Evolutionary conservation across 805 yeast genomes (phyloP).

Genomic region (Barnettozyma populi): DNA sequence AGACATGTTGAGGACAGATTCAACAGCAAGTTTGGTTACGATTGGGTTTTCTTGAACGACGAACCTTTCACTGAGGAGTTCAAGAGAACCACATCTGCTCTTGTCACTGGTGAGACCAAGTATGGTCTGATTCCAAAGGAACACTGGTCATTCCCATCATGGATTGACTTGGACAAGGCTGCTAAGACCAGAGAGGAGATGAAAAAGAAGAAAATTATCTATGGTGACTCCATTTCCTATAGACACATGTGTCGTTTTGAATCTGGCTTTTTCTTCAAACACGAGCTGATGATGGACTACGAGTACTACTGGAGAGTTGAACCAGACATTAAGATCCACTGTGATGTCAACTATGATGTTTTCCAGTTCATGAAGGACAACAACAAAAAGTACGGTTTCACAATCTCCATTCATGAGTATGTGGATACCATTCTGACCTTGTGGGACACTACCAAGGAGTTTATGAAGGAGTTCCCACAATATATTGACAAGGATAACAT

Average conservation of each 20-base stretch:
- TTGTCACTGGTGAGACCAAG: constrained; percentile 54
- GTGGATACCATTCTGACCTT: constrained; percentile 55
- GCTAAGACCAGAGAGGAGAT: constrained; percentile 39
- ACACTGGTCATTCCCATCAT: constrained; percentile 68
- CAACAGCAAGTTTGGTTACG: constrained; percentile 57
- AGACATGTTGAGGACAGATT: constrained; percentile 64
- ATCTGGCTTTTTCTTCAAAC: constrained; percentile 58
- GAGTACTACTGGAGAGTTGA: constrained; percentile 78
- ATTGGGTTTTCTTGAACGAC: constrained; percentile 78
- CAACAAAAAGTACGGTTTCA: constrained; percentile 61
- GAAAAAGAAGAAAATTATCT: constrained; percentile 41
- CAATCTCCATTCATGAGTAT: constrained; percentile 64
- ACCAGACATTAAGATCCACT: constrained; percentile 56
- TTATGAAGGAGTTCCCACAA: constrained; percentile 40
- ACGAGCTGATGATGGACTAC: constrained; percentile 52
- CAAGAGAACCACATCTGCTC: constrained; percentile 38
- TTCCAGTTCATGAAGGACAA: constrained; percentile 56
- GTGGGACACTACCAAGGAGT: constrained; percentile 52
- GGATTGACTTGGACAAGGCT: constrained; percentile 52
- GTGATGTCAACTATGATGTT: constrained; percentile 63
- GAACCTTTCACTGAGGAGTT: constrained; percentile 56
- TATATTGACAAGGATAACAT: constrained; percentile 43
- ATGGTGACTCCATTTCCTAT: constrained; percentile 58
- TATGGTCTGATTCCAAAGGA: constrained; percentile 58
- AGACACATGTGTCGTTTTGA: constrained; percentile 60